Evolutionary conservation across 2,329 filamentous ascomycete species (phyloP).

Genomic region (Arachnopeziza araneosa): DNA sequence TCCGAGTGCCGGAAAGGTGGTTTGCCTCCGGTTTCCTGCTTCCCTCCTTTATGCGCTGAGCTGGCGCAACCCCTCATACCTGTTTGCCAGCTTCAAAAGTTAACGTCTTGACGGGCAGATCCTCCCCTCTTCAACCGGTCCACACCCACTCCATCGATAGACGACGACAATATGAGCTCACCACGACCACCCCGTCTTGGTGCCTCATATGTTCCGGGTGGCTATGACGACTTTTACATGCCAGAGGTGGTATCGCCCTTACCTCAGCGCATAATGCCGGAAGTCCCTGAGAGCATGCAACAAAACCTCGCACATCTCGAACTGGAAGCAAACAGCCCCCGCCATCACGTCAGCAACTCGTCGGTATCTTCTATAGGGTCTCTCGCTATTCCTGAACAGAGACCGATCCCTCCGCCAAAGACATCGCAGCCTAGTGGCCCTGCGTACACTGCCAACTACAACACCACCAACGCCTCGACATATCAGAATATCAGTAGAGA

Average conservation of each 20-base stretch:
- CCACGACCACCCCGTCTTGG: conserved; percentile 34
- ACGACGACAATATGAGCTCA: neutral
- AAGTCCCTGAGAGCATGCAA: conserved; percentile 96
- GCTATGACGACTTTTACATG: conserved; percentile 63
- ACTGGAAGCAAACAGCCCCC: conserved; percentile 58
- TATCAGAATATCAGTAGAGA: conserved; percentile 29
- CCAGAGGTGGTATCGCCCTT: conserved; percentile 63
- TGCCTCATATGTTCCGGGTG: conserved; percentile 64
- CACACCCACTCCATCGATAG: neutral
- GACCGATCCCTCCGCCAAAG: conserved; percentile 8
- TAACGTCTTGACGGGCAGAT: neutral
- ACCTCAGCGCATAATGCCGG: conserved; percentile 80
- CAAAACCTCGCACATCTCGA: conserved; percentile 89
- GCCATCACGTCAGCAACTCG: conserved; percentile 22
- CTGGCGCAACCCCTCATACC: neutral
- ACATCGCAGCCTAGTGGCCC: conserved; percentile 15
- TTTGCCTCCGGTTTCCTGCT: neutral
- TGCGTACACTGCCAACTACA: conserved; percentile 28
- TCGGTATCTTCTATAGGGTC: conserved; percentile 14
- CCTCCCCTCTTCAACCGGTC: neutral
- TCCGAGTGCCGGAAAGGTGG: neutral
- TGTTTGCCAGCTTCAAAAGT: neutral
- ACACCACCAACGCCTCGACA: conserved; percentile 30
- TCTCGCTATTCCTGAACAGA: conserved; percentile 4
- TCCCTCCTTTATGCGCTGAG: neutral